Evolutionary conservation across 148 eudicot species (phyloP), one percentile per base, ranked within the genome.

Genomic region (Heliosperma pusillum): DNA sequence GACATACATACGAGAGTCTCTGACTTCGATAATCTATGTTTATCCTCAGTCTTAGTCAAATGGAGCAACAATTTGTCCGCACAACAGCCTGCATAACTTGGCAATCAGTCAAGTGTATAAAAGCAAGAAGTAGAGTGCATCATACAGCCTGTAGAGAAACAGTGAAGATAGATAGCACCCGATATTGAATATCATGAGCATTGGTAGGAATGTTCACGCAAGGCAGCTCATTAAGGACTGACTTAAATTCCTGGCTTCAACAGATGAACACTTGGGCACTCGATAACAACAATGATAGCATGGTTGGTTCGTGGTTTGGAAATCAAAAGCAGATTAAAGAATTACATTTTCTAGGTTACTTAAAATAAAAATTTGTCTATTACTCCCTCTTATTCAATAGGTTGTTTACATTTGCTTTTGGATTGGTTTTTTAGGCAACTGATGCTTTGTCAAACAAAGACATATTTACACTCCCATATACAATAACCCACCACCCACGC

Each of bases 111-210:
- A 44, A 44, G 27, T 6, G 53, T 47, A 72, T 21, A 68, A 58
- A 44, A 15, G 9, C 50, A 12, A 22, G 70, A 78, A 19, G 36
- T 53, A 50, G 56, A 62, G 22, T 56, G 59, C 58, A 40, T 2
- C 27, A n/a, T 27, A 72, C 45, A 70, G 56, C 2, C 27, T 42
- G 52, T 61, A 55, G 64, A 73, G 57, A 74, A 82, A 69, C 76
- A 66, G 63, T 16, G 70, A 40, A 7, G 57, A 15, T 9, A 78
- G 24, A 29, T 16, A 50, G 30, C 81, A 94, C 98, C 93, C 87
- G 98, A 83, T 94, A 94, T 64, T 90, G 88, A 85, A 88, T 86
- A 76, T 94, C 97, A 71, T 90, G 96, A 71, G 88, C 91, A 88
- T 91, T 91, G 62, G 90, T 82, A 65, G 93, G 97, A 80, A 91